Evolutionary conservation across 306 rosid species (phyloP), one percentile per base, ranked within the genome.

Genomic region (Albizia julibrissin): DNA sequence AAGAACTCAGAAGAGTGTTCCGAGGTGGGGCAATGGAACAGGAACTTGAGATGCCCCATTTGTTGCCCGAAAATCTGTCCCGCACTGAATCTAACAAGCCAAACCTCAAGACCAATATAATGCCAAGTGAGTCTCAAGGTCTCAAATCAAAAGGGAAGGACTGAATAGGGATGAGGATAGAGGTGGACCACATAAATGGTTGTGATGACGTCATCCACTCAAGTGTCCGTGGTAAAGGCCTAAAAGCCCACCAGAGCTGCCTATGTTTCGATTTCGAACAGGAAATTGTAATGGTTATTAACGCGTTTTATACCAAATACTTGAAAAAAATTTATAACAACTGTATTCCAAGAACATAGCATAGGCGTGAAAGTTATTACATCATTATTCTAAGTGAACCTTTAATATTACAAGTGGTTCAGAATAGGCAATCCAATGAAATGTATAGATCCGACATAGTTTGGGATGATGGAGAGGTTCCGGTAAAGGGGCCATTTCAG

Each of bases 201-300:
- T 67, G 81, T 58, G 85, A 82, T 85, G 89, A 87, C 79, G 89
- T 88, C 89, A 85, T 70, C 86, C 84, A 80, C 86, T 79, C 72
- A 73, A 69, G 18, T 52, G 77, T 26, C 80, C 33, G 69, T 80
- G 76, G 73, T 77, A 68, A 78, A 83, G 2, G 52, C 46, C 44
- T 8, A 31, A 66, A 31, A 66, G 18, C 82, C 87, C 82, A 80
- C 83, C 78, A 75, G 34, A 27, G 9, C 78, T 58, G 79, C 69
- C 79, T 1, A 16, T 9, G 27, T 46, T 81, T 26, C 10, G 72
- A 58, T 46, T 82, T 26, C 2, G 69, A 62, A 80, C 22, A 8
- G 47, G 66, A 58, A 9, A 58, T 2, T 74, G 76, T 19, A 24
- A 39, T 34, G 14, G 7, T 18, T 29, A 8, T 3, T 40, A 11